Base-by-base conservation (phyloP, 306 rosid species). In the Begonia masoniana region DNA sequence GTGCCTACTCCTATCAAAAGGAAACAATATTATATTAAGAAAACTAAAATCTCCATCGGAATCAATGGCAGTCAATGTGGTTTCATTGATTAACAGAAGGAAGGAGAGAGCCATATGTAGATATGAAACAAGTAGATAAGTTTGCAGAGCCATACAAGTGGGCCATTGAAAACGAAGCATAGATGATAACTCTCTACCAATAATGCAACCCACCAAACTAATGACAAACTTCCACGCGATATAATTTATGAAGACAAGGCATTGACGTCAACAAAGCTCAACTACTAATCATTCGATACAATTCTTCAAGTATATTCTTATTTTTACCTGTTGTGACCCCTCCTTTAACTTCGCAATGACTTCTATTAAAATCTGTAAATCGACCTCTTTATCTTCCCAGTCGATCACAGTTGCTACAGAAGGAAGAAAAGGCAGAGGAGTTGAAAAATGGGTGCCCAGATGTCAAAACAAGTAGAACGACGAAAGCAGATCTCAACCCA, bases 381-480 rank as follows among this genome's bases (percentile, higher is more conserved):
- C 35, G 10, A 19, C 2, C 41, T 9, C 43, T 47, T 14, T 15
- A 24, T 50, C 45, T 8, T 36, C 41, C 51, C 55, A 41, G 10
- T 55, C 15, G 5, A 45, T 41, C 55, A 19, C 54, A 15, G 0
- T 15, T 62, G 41, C 54, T 41, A 31, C 53, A n/a, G 21, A 54
- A 35, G 12, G 5, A 54, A 49, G 23, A 43, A 48, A 58, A 43
- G 17, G 56, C 57, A 41, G 65, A 47, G 39, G 12, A 15, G 19
- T 6, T 23, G 9, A 43, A 64, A 64, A 12, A 87, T 89, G 97
- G 97, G 97, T 35, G 46, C 91, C 2, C 69, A 64, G 3, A 50
- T 67, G 1, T 83, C 94, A 0, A 85, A 58, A 10, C 97, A 89
- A 59, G 55, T 71, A 12, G 76, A 71, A 4, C 43, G 72, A 56